phyloP scores from a whole-genome alignment of 768 basidiomycete genomes.

The Mrakia gelida region DNA sequence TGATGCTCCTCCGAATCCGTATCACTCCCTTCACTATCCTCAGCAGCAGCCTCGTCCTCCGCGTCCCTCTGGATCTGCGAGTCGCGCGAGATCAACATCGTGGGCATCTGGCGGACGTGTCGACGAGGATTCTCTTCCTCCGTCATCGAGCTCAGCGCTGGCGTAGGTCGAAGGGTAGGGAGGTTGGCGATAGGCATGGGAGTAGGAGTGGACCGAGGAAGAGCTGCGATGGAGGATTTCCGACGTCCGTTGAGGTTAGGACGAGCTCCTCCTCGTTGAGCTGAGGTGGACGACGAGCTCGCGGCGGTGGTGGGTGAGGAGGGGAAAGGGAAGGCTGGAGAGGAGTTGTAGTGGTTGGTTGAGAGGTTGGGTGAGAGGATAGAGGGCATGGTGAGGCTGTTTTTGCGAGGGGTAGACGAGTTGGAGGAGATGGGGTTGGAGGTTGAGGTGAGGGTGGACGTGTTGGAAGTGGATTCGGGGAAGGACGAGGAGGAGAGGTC shows the following conservation, averaged over 20 bases:
- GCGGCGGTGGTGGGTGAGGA: neutral
- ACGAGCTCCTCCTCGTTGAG: neutral
- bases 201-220: conserved; percentile 22
- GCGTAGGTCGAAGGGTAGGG: conserved; percentile 20
- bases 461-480: neutral
- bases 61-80: conserved; percentile 16
- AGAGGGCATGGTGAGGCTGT: neutral
- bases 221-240: conserved; percentile 27
- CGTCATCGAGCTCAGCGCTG: neutral
- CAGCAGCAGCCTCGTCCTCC: conserved; percentile 1
- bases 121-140: conserved; percentile 19
- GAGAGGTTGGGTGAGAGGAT: conserved; percentile 24
- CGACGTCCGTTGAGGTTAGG: neutral
- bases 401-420: neutral
- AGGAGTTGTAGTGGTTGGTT: neutral
- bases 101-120: conserved; percentile 25
- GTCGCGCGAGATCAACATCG: conserved; percentile 21
- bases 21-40: conserved; percentile 18
- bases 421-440: neutral
- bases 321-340: conserved; percentile 6
- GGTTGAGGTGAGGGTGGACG: neutral
- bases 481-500: conserved; percentile 7
- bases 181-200: conserved; percentile 31
- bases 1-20: conserved; percentile 20
- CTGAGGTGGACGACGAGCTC: neutral